A percentile compares a stretch with the other conserved stretches of the same genome.
Conservation (phyloP, 192 early-diverging fungal species). For the Coemansia nantahalensis region DNA sequence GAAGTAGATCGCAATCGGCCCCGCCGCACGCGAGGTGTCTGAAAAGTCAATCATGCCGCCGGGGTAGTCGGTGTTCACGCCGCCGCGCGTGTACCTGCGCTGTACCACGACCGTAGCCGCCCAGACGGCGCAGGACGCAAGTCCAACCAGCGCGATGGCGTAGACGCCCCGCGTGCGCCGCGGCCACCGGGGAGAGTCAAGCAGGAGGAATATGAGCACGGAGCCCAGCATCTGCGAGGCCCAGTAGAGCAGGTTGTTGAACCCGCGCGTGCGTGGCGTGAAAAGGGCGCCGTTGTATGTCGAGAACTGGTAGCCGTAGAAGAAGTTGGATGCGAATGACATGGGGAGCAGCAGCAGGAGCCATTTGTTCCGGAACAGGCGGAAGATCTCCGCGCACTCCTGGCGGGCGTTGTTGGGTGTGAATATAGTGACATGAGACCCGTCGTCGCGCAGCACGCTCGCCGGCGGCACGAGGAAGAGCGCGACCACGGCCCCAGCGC, state of each 20-base stretch:
- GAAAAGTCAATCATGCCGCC: conserved; percentile 39
- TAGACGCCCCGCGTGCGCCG: conserved; percentile 63
- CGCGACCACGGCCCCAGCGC: conserved; percentile 57
- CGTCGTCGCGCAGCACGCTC: conserved; percentile 67
- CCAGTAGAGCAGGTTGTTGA: conserved; percentile 83
- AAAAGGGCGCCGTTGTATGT: conserved; percentile 61
- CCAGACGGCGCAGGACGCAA: conserved; percentile 58
- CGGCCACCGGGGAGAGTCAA: conserved; percentile 57
- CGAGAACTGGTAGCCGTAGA: conserved; percentile 73
- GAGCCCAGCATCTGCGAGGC: conserved; percentile 70
- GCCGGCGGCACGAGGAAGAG: conserved; percentile 59
- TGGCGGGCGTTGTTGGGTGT: conserved; percentile 52
- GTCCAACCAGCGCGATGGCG: conserved; percentile 44
- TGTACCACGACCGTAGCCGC: conserved; percentile 59
- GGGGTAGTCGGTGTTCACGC: conserved; percentile 21
- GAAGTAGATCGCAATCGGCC: conserved; percentile 63
- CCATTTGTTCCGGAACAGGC: conserved; percentile 62
- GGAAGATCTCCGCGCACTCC: conserved; percentile 58
- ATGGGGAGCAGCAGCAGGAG: conserved; percentile 72
- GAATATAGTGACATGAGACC: conserved; percentile 40
- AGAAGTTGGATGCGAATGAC: conserved; percentile 76
- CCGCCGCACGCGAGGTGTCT: conserved; percentile 51
- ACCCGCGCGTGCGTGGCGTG: conserved; percentile 63
- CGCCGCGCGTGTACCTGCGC: conserved; percentile 48
- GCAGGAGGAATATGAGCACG: conserved; percentile 59